These are phyloP conservation scores for Solanum pimpinellifolium DNA, from an alignment of 257 asterid genomes.

Conservation along the genomic window DNA sequence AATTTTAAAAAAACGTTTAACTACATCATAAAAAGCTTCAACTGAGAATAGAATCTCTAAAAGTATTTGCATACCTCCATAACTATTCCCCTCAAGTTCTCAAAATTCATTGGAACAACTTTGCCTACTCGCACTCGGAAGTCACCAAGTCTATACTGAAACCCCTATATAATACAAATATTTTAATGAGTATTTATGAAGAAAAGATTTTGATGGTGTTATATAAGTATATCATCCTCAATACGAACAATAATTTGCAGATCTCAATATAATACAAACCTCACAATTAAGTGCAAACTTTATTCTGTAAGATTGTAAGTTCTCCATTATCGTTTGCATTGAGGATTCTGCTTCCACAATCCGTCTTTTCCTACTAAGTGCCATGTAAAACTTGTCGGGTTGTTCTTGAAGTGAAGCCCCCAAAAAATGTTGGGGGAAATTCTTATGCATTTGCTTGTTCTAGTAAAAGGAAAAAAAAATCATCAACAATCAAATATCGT, in stretches of 20 bases:
- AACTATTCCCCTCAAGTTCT: no score
- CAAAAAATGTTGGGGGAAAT: conserved; percentile 69
- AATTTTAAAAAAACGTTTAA: no score
- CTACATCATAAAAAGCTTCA: no score
- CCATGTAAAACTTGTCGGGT: conserved; percentile 61
- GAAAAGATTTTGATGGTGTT: neutral
- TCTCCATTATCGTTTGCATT: conserved; percentile 86
- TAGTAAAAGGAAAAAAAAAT: neutral
- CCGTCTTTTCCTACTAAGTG: conserved; percentile 65
- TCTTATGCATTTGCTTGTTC: conserved; percentile 45
- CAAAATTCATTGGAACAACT: no score
- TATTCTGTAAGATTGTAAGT: conserved; percentile 27
- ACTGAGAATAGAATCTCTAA: no score
- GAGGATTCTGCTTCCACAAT: conserved; percentile 70
- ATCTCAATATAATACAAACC: neutral
- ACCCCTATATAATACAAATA: no score
- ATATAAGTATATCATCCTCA: no score
- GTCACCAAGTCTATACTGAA: no score
- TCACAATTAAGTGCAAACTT: neutral
- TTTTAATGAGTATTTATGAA: no score
- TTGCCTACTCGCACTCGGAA: no score
- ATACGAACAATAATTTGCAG: neutral
- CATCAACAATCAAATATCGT: no score
- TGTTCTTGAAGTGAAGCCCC: conserved; percentile 87
- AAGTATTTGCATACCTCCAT: no score